phyloP scores from a whole-genome alignment of 2,329 filamentous ascomycete genomes.

The Alternaria novae-zelandiae region DNA sequence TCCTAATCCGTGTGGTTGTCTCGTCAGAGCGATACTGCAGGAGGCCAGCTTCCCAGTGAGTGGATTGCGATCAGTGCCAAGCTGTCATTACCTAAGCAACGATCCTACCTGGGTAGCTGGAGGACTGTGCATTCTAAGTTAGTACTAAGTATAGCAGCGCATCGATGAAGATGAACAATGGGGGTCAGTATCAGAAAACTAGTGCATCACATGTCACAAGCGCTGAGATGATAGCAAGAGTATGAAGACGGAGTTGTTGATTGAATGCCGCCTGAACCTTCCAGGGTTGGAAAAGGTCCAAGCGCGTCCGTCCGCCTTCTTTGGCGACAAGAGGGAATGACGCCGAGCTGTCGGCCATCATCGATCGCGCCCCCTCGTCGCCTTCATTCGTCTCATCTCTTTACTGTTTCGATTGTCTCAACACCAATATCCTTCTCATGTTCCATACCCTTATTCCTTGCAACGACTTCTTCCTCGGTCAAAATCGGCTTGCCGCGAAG shows the following conservation, averaged over 20 bases:
- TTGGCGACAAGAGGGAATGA: not conserved
- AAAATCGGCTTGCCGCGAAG: slow-evolving; percentile 29
- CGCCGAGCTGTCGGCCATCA: not conserved
- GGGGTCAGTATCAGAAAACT: not conserved
- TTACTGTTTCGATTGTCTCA: slow-evolving; percentile 25
- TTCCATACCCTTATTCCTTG: slow-evolving; percentile 24
- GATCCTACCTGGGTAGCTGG: not conserved
- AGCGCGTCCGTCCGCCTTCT: not conserved
- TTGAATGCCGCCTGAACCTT: not conserved
- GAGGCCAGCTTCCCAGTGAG: not conserved
- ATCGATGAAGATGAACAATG: not conserved
- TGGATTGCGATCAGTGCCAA: not conserved
- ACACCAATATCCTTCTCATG: slow-evolving; percentile 27
- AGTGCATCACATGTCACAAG: not conserved
- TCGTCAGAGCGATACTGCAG: not conserved
- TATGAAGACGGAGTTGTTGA: not conserved
- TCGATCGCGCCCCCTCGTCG: not conserved
- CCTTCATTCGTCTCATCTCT: slow-evolving; percentile 4
- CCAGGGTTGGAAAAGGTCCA: not conserved
- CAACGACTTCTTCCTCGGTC: slow-evolving; percentile 19
- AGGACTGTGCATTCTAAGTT: not conserved
- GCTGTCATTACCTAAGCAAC: not conserved
- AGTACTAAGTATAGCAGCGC: too few species aligned
- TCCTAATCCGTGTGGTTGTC: not conserved
- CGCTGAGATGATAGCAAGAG: not conserved